phyloP scores from a whole-genome alignment of 78 protist genomes.

The Corallochytrium limacisporum region DNA sequence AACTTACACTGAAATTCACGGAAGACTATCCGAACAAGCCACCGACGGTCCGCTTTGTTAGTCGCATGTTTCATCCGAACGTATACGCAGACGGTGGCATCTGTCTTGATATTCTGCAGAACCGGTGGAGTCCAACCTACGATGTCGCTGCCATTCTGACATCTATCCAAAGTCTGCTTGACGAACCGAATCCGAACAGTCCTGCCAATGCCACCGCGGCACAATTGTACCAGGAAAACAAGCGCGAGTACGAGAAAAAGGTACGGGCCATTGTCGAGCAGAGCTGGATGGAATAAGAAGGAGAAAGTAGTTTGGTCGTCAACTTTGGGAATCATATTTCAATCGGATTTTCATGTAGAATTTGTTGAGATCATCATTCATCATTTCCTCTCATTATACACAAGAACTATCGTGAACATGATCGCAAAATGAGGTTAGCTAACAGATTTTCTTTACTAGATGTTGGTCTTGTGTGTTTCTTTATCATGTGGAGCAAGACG shows the following conservation, averaged over 20 bases:
- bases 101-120: constrained; percentile 98
- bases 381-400: too few relatives aligned
- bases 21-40: constrained; percentile 98
- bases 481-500: too few relatives aligned
- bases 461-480: too few relatives aligned
- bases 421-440: too few relatives aligned
- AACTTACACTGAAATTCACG: constrained; percentile 80
- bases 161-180: constrained; percentile 91
- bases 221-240: constrained; percentile 80
- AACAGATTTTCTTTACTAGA: too few relatives aligned
- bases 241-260: constrained; percentile 82
- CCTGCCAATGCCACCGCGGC: constrained; percentile 99
- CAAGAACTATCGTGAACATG: too few relatives aligned
- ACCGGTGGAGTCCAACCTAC: constrained; percentile 97
- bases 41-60: constrained; percentile 87
- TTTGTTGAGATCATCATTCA: too few relatives aligned
- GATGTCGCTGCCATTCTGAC: constrained; percentile 97
- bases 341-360: too few relatives aligned
- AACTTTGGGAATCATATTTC: too few relatives aligned
- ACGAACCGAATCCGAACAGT: constrained; percentile 98
- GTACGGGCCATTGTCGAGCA: constrained; percentile 89
- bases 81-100: constrained; percentile 96
- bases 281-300: constrained; percentile 74
- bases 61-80: constrained; percentile 95
- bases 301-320: too few relatives aligned